These are phyloP conservation scores for Zygosaccharomyces bailii DNA, from an alignment of 805 yeast species.

Conservation along the genomic window DNA sequence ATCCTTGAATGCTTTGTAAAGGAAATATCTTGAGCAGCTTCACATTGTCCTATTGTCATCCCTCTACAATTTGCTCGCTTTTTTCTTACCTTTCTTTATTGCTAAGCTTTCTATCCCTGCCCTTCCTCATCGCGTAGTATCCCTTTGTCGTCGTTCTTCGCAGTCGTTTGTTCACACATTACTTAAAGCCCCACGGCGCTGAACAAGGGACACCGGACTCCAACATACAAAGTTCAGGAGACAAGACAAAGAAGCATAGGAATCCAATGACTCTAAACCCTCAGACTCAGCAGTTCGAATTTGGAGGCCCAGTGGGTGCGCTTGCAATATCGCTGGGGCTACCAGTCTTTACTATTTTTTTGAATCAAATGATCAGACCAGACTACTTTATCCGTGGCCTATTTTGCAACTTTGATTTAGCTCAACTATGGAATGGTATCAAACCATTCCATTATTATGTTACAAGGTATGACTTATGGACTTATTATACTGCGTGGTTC, in stretches of 20 bases:
- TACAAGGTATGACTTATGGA: conserved; percentile 52
- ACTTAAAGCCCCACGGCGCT: neutral
- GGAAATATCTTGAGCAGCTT: conserved; percentile 10
- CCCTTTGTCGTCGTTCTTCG: neutral
- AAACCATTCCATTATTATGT: conserved; percentile 33
- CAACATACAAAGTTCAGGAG: neutral
- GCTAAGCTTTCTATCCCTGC: no score
- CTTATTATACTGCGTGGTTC: conserved; percentile 71
- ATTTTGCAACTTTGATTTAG: conserved; percentile 39
- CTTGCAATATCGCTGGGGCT: conserved; percentile 59
- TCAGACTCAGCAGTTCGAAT: conserved; percentile 64
- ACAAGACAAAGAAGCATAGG: neutral
- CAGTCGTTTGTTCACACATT: neutral
- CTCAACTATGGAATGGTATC: conserved; percentile 38
- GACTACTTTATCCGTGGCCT: conserved; percentile 50
- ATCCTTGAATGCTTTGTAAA: conserved; percentile 20
- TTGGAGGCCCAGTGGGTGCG: conserved; percentile 77
- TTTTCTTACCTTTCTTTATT: no score
- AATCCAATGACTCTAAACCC: conserved; percentile 54
- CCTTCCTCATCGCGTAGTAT: neutral
- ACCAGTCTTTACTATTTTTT: conserved; percentile 57
- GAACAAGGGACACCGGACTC: neutral
- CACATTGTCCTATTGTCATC: no score
- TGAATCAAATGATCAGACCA: conserved; percentile 63
- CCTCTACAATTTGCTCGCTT: neutral